Evolutionary conservation across 208 protist species (phyloP).

Genomic region (Crithidia expoeki): DNA sequence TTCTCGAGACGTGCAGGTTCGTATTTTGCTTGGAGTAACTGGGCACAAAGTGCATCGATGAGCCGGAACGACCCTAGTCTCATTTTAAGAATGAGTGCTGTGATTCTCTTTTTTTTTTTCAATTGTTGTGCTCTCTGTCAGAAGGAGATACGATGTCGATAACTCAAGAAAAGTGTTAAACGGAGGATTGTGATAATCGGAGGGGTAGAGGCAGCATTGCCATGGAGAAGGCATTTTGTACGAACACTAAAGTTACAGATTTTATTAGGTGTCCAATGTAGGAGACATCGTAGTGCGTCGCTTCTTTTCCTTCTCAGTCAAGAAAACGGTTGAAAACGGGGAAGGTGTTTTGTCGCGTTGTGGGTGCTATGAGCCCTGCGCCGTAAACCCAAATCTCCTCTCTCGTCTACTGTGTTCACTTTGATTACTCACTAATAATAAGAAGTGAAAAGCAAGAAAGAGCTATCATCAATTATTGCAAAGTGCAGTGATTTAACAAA

Average conservation of each 20-base stretch:
- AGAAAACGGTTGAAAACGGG: too few relatives aligned
- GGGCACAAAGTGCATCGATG: slow-evolving; percentile 54
- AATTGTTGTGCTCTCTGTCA: neutral
- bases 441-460: neutral
- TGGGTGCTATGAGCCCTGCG: neutral
- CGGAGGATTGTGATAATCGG: too few relatives aligned
- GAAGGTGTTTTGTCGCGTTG: too few relatives aligned
- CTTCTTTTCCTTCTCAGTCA: too few relatives aligned
- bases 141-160: too few relatives aligned
- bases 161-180: too few relatives aligned
- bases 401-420: neutral
- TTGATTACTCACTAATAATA: neutral
- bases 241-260: too few relatives aligned
- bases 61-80: slow-evolving; percentile 41
- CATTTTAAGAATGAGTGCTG: slow-evolving; percentile 29
- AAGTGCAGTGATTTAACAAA: neutral
- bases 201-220: too few relatives aligned
- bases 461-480: neutral
- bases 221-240: too few relatives aligned
- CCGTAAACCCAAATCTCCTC: neutral
- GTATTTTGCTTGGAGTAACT: slow-evolving; percentile 40
- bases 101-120: neutral
- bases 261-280: too few relatives aligned
- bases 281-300: too few relatives aligned
- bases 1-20: slow-evolving; percentile 46